Conservation (phyloP, 305 asterid species). For the Euphrasia arctica region DNA sequence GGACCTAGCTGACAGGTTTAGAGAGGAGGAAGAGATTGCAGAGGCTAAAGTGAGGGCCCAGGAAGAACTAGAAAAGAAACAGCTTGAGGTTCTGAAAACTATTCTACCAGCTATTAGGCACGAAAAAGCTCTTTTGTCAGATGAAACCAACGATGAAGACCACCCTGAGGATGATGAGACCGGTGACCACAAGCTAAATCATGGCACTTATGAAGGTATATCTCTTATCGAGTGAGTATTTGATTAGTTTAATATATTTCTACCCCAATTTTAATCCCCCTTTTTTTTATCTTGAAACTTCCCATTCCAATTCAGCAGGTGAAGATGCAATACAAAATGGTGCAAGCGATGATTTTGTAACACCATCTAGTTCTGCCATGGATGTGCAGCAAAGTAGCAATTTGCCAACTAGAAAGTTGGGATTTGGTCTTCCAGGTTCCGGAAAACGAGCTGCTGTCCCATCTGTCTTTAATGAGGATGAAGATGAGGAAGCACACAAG, state of each 20-base stretch:
- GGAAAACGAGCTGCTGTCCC: slow-evolving; percentile 94
- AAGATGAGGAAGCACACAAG: slow-evolving; percentile 90
- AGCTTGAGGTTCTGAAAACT: slow-evolving; percentile 56
- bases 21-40: slow-evolving; percentile 84
- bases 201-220: slow-evolving; percentile 41
- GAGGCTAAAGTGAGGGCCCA: slow-evolving; percentile 72
- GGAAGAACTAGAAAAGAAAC: slow-evolving; percentile 61
- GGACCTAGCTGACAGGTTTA: slow-evolving; percentile 70
- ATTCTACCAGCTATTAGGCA: slow-evolving; percentile 43
- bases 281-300: slow-evolving; percentile 14
- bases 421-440: slow-evolving; percentile 84
- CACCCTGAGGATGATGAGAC: slow-evolving; percentile 45
- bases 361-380: slow-evolving; percentile 39
- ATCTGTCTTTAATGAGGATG: slow-evolving; percentile 86
- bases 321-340: slow-evolving; percentile 59
- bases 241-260: slow-evolving; percentile 19
- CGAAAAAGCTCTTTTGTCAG: slow-evolving; percentile 37
- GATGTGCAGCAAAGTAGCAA: slow-evolving; percentile 54
- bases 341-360: slow-evolving; percentile 42
- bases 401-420: slow-evolving; percentile 73
- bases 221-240: neutral
- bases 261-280: neutral
- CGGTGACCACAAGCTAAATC: slow-evolving; percentile 40
- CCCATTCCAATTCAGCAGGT: slow-evolving; percentile 41
- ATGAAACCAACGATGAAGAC: slow-evolving; percentile 40